Evolutionary conservation across 2,329 filamentous ascomycete genomes (phyloP), one percentile per base, ranked within the genome.

Genomic region (Fusarium equiseti): DNA sequence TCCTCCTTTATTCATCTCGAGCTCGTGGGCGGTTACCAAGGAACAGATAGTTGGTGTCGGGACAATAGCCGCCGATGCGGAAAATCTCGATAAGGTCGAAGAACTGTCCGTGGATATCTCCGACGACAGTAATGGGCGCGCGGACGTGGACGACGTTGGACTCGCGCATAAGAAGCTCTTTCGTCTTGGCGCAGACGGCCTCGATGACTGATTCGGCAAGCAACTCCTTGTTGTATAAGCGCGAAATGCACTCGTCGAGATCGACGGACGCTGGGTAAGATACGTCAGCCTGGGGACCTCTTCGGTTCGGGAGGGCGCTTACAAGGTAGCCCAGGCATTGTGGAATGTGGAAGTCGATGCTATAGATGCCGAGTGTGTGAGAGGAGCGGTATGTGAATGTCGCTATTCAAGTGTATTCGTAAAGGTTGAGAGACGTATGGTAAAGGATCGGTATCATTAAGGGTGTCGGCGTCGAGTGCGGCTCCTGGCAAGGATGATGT

Each of bases 71-170:
- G 63, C 96, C 96, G 77, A 99, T 99, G 82, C 94, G 94, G 84
- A 99, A 99, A 74, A 99, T 98, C 86, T 99, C 96, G 73, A 99
- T 96, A 83, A 99, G 90, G 81, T 99, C 96, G 82, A 95, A 98
- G 84, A 99, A 99, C 82, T 99, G 96, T 63, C 96, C 96, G 81
- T 99, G 96, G 74, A 99, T 99, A 80, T 99, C 96, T 73, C 96
- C 96, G 42, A 99, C 96, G 12, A 99, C 96, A 18, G 96, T 99
- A 63, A 99, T 94, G 3, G 96, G 96, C 32, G 96, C 95, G 75
- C 90, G 90, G 69, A 99, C 97, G 81, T 99, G 96, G 66, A 99
- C 96, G 69, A 99, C 96, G 83, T 99, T 99, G 88, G 95, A 98
- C 89, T 99, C 96, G 79, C 97, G 95, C 96, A 99, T 99, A 75